Evolutionary conservation across 345 rosid species (phyloP).

Genomic region (Zanthoxylum bungeanum): DNA sequence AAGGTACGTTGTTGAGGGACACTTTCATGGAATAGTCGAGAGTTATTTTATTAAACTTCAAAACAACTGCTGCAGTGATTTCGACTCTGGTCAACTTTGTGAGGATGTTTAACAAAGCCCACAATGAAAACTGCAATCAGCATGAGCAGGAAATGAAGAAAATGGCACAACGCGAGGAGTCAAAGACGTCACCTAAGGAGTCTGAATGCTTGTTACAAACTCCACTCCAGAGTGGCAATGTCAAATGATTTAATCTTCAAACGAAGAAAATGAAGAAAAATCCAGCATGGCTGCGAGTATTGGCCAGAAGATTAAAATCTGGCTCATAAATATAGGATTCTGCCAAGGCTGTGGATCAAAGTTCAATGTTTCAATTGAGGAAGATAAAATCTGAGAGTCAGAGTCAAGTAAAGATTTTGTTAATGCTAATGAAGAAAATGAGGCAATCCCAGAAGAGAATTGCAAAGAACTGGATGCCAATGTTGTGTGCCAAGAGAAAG

Average conservation of each 20-base stretch:
- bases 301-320: slow-evolving; percentile 48
- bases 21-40: background rate
- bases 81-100: slow-evolving; percentile 74
- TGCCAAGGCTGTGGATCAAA: slow-evolving; percentile 8
- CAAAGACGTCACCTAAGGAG: slow-evolving; percentile 39
- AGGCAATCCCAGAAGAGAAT: slow-evolving; percentile 25
- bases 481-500: slow-evolving; percentile 48
- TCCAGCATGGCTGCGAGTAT: background rate
- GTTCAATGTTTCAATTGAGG: slow-evolving; percentile 19
- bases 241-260: slow-evolving; percentile 18
- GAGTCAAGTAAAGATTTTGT: slow-evolving; percentile 23
- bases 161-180: slow-evolving; percentile 43
- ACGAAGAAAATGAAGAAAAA: background rate
- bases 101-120: slow-evolving; percentile 76
- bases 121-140: slow-evolving; percentile 75
- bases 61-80: slow-evolving; percentile 45
- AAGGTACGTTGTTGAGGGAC: slow-evolving; percentile 45
- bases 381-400: slow-evolving; percentile 29
- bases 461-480: slow-evolving; percentile 36
- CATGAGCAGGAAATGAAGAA: slow-evolving; percentile 68
- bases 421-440: slow-evolving; percentile 21
- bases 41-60: background rate
- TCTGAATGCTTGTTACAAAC: slow-evolving; percentile 19
- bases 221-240: slow-evolving; percentile 22
- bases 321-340: no score